These are phyloP conservation scores for Hypoxylon sp. DNA, from an alignment of 2,329 filamentous ascomycete genomes.

Conservation along the genomic window DNA sequence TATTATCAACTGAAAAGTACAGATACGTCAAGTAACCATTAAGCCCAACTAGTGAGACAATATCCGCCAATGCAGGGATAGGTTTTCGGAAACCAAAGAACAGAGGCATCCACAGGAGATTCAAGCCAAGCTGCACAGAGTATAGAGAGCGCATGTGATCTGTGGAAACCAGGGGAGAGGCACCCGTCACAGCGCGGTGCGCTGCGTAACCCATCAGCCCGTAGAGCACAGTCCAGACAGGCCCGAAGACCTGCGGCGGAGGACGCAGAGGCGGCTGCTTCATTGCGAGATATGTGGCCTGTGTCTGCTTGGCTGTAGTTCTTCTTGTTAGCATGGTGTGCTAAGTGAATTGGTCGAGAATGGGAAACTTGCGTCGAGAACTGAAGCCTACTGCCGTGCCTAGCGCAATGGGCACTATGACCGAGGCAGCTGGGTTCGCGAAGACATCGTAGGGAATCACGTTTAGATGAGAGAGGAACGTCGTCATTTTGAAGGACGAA, in stretches of 20 bases:
- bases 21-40: conserved; percentile 81
- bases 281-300: conserved; percentile 74
- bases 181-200: conserved; percentile 80
- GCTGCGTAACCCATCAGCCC: conserved; percentile 90
- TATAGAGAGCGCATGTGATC: conserved; percentile 84
- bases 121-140: conserved; percentile 86
- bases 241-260: conserved; percentile 74
- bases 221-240: conserved; percentile 77
- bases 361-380: conserved; percentile 70
- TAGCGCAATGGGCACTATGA: conserved; percentile 81
- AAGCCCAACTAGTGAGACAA: conserved; percentile 78
- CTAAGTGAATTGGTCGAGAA: conserved; percentile 16
- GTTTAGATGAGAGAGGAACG: conserved; percentile 81
- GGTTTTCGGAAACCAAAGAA: conserved; percentile 87
- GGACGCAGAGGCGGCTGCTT: conserved; percentile 77
- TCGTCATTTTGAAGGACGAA: conserved; percentile 73
- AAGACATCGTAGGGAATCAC: conserved; percentile 80
- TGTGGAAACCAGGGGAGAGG: conserved; percentile 47
- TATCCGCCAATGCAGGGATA: conserved; percentile 80
- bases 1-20: conserved; percentile 81
- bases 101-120: conserved; percentile 91
- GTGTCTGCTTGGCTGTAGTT: conserved; percentile 67
- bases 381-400: conserved; percentile 82
- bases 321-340: conserved; percentile 6
- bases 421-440: conserved; percentile 77